A percentile compares a stretch with the other conserved stretches of the same genome.
Conservation (phyloP, 805 yeast species). For the Saccharomycopsis malanga region DNA sequence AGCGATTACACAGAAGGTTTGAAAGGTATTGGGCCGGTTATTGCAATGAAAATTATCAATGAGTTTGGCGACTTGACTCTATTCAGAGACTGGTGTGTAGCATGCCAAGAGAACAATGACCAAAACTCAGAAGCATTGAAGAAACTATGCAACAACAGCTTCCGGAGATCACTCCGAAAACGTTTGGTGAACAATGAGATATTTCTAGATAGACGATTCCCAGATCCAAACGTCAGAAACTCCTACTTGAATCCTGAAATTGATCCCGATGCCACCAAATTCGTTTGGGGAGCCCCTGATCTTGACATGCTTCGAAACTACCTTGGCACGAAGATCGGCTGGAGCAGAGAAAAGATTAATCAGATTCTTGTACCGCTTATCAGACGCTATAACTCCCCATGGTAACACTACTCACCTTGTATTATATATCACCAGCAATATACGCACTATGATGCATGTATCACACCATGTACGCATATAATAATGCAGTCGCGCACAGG, state of each 20-base stretch:
- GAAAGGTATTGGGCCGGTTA: constrained; percentile 90
- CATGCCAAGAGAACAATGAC: constrained; percentile 24
- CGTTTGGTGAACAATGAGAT: constrained; percentile 47
- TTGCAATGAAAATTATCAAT: constrained; percentile 82
- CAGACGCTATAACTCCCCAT: constrained; percentile 62
- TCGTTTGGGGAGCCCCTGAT: constrained; percentile 88
- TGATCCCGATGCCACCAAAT: constrained; percentile 68
- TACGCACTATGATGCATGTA: too few relatives aligned
- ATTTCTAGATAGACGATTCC: constrained; percentile 58
- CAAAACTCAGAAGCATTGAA: constrained; percentile 31
- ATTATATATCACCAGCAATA: too few relatives aligned
- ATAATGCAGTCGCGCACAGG: too few relatives aligned
- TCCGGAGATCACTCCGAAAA: constrained; percentile 52
- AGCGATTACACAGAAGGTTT: constrained; percentile 94
- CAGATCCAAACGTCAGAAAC: constrained; percentile 57
- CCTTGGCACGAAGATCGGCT: constrained; percentile 64
- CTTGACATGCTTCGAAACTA: constrained; percentile 69
- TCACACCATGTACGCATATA: too few relatives aligned
- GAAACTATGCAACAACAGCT: constrained; percentile 38
- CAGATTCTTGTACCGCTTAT: constrained; percentile 82
- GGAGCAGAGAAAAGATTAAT: constrained; percentile 72
- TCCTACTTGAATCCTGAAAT: constrained; percentile 82
- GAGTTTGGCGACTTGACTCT: constrained; percentile 52
- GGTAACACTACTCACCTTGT: background rate
- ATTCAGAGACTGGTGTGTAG: constrained; percentile 34